A percentile compares a stretch with the other conserved stretches of the same genome.
Conservation (phyloP, 163 green algal genomes). For the Prototheca cutis region DNA sequence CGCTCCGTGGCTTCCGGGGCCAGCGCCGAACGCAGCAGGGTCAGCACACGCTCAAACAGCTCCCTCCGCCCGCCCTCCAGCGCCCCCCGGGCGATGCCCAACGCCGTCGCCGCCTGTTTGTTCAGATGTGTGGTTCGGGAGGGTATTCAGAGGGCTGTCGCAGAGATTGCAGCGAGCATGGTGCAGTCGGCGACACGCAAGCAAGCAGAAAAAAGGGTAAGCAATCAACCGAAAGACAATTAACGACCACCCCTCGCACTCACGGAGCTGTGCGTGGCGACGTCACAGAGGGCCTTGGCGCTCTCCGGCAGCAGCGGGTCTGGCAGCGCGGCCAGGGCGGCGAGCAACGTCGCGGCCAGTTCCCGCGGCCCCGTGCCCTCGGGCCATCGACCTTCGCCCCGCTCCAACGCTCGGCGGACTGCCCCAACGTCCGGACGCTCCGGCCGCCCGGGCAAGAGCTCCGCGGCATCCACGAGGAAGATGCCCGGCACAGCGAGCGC, state of each 20-base stretch:
- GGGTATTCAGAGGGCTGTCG: too few relatives aligned
- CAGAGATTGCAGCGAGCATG: too few relatives aligned
- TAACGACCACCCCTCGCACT: too few relatives aligned
- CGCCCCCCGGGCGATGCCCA: conserved; percentile 13
- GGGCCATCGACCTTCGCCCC: neutral
- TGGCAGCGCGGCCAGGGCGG: conserved; percentile 7
- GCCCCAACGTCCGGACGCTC: neutral
- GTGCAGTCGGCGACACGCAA: too few relatives aligned
- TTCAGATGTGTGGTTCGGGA: neutral
- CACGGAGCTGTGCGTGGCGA: conserved; percentile 2
- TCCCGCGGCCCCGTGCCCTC: neutral
- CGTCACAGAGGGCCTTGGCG: conserved; percentile 14
- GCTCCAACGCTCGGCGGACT: conserved; percentile 2
- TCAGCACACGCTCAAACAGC: conserved; percentile 13
- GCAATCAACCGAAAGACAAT: too few relatives aligned
- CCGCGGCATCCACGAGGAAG: neutral
- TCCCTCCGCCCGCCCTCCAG: conserved; percentile 12
- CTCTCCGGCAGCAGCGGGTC: conserved; percentile 14
- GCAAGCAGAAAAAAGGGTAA: too few relatives aligned
- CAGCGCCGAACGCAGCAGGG: conserved; percentile 12
- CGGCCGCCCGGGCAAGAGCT: neutral
- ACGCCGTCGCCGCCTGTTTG: conserved; percentile 4
- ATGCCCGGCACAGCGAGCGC: too few relatives aligned
- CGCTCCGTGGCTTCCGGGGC: neutral
- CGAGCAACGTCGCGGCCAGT: conserved; percentile 2